Conservation (phyloP, 2,329 filamentous ascomycete genomes). For the Aureobasidium subglaciale region DNA sequence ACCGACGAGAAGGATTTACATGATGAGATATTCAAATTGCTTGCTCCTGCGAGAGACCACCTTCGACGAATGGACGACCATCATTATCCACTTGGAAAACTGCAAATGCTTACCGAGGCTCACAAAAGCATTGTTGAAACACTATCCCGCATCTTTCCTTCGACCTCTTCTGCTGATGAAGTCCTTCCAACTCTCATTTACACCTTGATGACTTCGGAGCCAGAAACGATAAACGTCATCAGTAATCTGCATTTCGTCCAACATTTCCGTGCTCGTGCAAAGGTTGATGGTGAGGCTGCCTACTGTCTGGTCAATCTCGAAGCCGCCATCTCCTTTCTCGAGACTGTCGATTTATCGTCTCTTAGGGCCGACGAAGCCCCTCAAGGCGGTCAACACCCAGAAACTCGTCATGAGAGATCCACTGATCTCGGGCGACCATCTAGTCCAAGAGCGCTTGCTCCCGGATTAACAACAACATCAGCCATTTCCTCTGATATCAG, state of each 20-base stretch:
- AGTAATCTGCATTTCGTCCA: conserved; percentile 96
- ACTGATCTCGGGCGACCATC: conserved; percentile 32
- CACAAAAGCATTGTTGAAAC: conserved; percentile 96
- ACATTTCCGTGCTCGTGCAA: conserved; percentile 75
- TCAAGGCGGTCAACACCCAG: conserved; percentile 49
- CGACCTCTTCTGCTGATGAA: conserved; percentile 87
- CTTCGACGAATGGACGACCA: conserved; percentile 78
- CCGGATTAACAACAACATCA: conserved; percentile 25
- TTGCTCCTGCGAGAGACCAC: conserved; percentile 61
- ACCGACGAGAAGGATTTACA: conserved; percentile 47
- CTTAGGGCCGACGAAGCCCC: conserved; percentile 72
- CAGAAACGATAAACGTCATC: conserved; percentile 78
- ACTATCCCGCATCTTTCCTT: conserved; percentile 55
- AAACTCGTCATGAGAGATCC: conserved; percentile 19
- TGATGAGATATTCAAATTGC: conserved; percentile 62
- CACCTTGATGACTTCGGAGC: conserved; percentile 82
- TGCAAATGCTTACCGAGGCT: conserved; percentile 77
- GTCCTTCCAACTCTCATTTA: conserved; percentile 97
- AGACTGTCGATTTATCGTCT: conserved; percentile 89
- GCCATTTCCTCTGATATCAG: conserved; percentile 14
- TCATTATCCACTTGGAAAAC: conserved; percentile 81
- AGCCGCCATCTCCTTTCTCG: conserved; percentile 86
- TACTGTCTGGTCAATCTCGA: conserved; percentile 96
- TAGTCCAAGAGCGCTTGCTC: conserved; percentile 25
- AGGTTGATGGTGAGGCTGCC: conserved; percentile 86